phyloP scores from a whole-genome alignment of 352 stramenopile genomes.

The Pythium grandisporangium region DNA sequence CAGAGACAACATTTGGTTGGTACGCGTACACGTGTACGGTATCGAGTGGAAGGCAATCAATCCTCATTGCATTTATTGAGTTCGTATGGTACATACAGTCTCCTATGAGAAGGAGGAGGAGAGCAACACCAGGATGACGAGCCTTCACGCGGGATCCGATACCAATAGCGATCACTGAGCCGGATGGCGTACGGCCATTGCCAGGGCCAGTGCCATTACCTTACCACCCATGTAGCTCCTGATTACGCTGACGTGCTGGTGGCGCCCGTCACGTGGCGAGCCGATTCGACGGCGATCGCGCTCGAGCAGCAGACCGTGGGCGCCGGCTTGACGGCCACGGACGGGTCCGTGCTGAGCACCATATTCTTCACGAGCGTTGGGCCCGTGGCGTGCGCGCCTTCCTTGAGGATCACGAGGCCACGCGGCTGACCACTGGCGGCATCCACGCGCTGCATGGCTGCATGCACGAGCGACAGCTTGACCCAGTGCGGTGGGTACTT shows the following conservation, averaged over 20 bases:
- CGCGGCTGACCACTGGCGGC: constrained; percentile 31
- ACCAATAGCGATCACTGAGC: no score
- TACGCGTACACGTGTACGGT: no score
- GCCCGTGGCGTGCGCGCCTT: constrained; percentile 13
- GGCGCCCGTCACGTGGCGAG: constrained; percentile 13
- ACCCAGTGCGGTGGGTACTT: constrained; percentile 93
- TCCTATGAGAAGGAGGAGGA: no score
- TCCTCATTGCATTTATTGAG: no score
- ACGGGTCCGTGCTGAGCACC: constrained; percentile 15
- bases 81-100: no score
- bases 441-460: constrained; percentile 44
- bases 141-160: no score
- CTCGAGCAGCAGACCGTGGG: constrained; percentile 20
- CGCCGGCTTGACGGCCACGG: constrained; percentile 19
- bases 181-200: no score
- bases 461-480: constrained; percentile 34
- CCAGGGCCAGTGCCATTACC: no score
- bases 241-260: constrained; percentile 5
- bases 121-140: no score
- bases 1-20: no score
- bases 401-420: constrained; percentile 8
- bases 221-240: no score
- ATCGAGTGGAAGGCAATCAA: no score
- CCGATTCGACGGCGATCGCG: constrained; percentile 15
- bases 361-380: constrained; percentile 24